phyloP scores from a whole-genome alignment of 2,329 filamentous ascomycete species.

The Penicillium aurantiogriseum region DNA sequence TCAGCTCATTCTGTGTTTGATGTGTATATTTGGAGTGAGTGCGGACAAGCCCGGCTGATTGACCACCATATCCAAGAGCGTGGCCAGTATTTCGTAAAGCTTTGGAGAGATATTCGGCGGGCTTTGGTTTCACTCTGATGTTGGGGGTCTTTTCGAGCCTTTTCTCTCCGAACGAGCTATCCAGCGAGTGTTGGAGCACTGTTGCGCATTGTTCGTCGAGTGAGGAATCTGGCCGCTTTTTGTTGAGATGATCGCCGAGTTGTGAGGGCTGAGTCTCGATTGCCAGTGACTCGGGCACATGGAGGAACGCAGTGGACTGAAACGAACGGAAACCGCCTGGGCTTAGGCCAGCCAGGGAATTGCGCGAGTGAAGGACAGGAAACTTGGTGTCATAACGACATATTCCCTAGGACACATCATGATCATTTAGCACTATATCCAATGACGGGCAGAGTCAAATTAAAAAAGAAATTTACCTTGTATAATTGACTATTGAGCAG shows the following conservation, averaged over 20 bases:
- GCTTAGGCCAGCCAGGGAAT: background rate
- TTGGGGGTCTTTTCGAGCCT: background rate
- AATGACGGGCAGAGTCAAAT: background rate
- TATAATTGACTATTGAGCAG: constrained; percentile 27
- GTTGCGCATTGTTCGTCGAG: background rate
- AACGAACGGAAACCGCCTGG: constrained; percentile 2
- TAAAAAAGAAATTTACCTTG: constrained; percentile 13
- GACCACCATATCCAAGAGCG: constrained; percentile 7
- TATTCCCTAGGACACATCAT: background rate
- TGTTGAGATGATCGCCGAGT: background rate
- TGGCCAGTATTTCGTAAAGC: constrained; percentile 27
- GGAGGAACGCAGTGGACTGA: background rate
- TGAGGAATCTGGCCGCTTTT: background rate
- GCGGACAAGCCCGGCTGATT: constrained; percentile 2
- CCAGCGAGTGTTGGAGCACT: background rate
- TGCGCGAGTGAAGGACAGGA: background rate
- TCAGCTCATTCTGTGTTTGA: constrained; percentile 3
- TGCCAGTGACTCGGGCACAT: background rate
- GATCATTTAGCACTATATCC: background rate
- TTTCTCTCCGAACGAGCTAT: background rate
- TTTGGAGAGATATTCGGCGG: constrained; percentile 33
- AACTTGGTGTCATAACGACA: background rate
- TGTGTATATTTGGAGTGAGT: background rate
- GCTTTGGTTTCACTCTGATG: constrained; percentile 21
- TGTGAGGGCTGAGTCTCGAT: background rate